phyloP scores from a whole-genome alignment of 345 rosid species.

The Raphanus raphanistrum region DNA sequence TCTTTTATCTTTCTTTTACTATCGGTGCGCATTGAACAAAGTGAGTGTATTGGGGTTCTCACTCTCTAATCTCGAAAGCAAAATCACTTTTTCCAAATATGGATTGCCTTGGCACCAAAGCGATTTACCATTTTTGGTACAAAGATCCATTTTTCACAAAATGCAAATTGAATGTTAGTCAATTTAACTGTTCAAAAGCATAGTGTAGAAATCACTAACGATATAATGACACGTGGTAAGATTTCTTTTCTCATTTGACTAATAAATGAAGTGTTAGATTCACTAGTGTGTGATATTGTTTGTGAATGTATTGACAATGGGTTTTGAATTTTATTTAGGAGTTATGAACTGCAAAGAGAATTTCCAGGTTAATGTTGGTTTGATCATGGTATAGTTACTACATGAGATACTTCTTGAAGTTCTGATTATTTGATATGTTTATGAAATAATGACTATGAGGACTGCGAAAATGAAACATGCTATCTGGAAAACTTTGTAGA shows the following conservation, averaged over 20 bases:
- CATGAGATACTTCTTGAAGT: not conserved
- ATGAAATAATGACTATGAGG: not conserved
- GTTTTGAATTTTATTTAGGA: too few species aligned
- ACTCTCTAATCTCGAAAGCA: not conserved
- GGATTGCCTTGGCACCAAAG: constrained; percentile 32
- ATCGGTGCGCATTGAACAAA: constrained; percentile 12
- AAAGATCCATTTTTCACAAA: not conserved
- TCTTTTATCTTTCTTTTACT: not conserved
- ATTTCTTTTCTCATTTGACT: too few species aligned
- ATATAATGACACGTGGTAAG: too few species aligned
- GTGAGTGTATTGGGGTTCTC: constrained; percentile 11
- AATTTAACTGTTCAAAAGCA: too few species aligned
- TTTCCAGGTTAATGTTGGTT: not conserved
- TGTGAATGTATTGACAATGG: not conserved
- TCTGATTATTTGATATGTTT: not conserved
- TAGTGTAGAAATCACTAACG: too few species aligned
- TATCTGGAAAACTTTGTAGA: not conserved
- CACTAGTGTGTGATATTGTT: constrained; percentile 2
- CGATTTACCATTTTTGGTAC: constrained; percentile 36
- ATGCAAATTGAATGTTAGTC: not conserved
- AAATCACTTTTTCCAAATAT: constrained; percentile 41
- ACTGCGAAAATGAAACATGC: not conserved
- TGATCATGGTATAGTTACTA: not conserved
- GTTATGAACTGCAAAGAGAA: too few species aligned
- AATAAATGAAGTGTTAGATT: not conserved